These are phyloP conservation scores for Ustilago trichophora DNA, from an alignment of 1,284 basidiomycete genomes.

Conservation along the genomic window DNA sequence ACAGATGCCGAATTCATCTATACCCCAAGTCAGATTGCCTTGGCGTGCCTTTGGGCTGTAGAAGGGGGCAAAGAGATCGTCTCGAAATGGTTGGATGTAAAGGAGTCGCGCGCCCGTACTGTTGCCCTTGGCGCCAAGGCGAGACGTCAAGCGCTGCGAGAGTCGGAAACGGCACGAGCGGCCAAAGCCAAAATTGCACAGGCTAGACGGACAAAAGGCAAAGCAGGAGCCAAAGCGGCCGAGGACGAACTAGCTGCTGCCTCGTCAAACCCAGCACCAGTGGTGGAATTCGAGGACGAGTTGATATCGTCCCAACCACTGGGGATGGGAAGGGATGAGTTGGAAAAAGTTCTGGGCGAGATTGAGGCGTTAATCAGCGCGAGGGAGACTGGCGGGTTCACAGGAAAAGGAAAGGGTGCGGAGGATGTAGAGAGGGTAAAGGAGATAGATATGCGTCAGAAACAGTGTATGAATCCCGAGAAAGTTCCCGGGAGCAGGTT, in stretches of 20 bases:
- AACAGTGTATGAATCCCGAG: conserved; percentile 37
- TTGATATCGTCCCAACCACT: conserved; percentile 26
- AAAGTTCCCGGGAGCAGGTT: conserved; percentile 15
- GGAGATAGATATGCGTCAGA: conserved; percentile 46
- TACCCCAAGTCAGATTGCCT: conserved; percentile 89
- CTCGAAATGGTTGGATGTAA: conserved; percentile 71
- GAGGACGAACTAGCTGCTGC: conserved; percentile 27
- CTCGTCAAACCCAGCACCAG: background rate
- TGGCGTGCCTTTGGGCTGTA: conserved; percentile 74
- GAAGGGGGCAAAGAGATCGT: conserved; percentile 70
- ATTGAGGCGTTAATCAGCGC: conserved; percentile 24
- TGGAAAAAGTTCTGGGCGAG: conserved; percentile 74
- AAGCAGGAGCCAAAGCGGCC: conserved; percentile 31
- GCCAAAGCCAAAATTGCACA: conserved; percentile 22
- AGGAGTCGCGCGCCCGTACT: conserved; percentile 8
- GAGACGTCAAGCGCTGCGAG: conserved; percentile 4
- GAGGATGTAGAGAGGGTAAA: conserved; percentile 50
- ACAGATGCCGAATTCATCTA: conserved; percentile 93
- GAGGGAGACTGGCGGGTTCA: conserved; percentile 24
- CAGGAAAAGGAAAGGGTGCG: conserved; percentile 18
- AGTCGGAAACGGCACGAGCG: conserved; percentile 13
- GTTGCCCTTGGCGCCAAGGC: conserved; percentile 9
- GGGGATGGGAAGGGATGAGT: conserved; percentile 71
- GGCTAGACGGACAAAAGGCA: conserved; percentile 19
- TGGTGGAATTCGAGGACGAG: conserved; percentile 30